Evolutionary conservation across 1,284 basidiomycete genomes (phyloP).

Genomic region (Ganoderma meredithae): DNA sequence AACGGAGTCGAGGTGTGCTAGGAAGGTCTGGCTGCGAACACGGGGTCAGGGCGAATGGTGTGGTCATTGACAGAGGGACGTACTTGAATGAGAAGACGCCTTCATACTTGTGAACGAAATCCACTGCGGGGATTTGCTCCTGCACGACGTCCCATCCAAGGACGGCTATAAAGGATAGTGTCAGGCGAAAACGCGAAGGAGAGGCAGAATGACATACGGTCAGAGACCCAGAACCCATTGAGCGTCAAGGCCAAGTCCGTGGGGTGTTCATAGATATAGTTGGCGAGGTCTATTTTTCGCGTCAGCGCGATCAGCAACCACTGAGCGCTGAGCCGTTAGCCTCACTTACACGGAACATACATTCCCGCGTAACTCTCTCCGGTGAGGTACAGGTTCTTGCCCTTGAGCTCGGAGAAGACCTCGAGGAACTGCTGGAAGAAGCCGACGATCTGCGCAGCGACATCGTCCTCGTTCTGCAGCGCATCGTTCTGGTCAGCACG

Average conservation of each 20-base stretch:
- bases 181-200: not conserved
- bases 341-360: conserved; percentile 62
- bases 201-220: conserved; percentile 58
- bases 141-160: conserved; percentile 62
- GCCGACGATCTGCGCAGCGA: conserved; percentile 68
- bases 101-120: conserved; percentile 75
- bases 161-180: conserved; percentile 55
- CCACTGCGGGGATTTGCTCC: conserved; percentile 70
- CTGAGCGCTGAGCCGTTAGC: not conserved
- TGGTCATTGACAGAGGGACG: conserved; percentile 24
- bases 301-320: not conserved
- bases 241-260: conserved; percentile 59
- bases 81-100: conserved; percentile 77
- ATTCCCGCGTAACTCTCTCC: conserved; percentile 76
- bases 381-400: conserved; percentile 70
- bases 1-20: conserved; percentile 60
- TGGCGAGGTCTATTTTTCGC: conserved; percentile 65
- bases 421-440: conserved; percentile 80
- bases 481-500: conserved; percentile 3
- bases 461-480: conserved; percentile 68
- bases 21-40: conserved; percentile 62
- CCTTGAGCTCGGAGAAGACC: conserved; percentile 74
- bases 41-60: not conserved
- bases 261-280: conserved; percentile 72
- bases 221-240: conserved; percentile 76